Base-by-base conservation (phyloP, 306 rosid genomes). In the Quillaja saponaria region DNA sequence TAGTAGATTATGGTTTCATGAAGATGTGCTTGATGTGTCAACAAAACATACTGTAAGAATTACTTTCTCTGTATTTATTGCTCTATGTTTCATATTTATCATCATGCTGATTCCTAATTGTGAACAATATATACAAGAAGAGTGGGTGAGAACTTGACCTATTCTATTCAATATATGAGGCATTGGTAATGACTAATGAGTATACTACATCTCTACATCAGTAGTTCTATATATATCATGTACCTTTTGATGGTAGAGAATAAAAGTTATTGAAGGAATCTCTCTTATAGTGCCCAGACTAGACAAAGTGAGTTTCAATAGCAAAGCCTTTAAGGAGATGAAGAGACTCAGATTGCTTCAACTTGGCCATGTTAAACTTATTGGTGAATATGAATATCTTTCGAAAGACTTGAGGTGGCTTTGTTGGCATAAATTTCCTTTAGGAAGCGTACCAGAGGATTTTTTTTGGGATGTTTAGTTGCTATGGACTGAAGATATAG, bases 271-370 rank as follows among this genome's bases (percentile, higher is more conserved):
- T 45, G 72, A 72, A 57, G 79, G 76, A 4, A 19, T 64, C 5
- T 0, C 38, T 44, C 60, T 78, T 10, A 28, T 57, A 21, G 13
- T 50, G 28, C 18, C 38, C 31, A 16, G 51, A 10, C 14, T 0
- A 6, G 6, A 3, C 0, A 14, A 60, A 49, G 15, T 17, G 10
- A 5, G 58, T 13, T 37, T 80, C 25, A 14, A 12, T 0, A 17
- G 85, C 10, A 3, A 62, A 13, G 64, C 81, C 39, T 78, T 86
- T 52, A 15, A n/a, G 46, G 2, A 49, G 10, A 86, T 83, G 87
- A 38, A 57, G 9, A 73, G 19, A 6, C 33, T 86, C 33, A 78
- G 77, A 61, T 61, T 83, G 35, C 63, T 85, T 11, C 65, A 64
- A 34, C 82, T 85, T 3, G 18, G 41, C 19, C 0, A 3, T 14